Conservation (phyloP, 164 flowering plant species). For the Vitis rupestris region DNA sequence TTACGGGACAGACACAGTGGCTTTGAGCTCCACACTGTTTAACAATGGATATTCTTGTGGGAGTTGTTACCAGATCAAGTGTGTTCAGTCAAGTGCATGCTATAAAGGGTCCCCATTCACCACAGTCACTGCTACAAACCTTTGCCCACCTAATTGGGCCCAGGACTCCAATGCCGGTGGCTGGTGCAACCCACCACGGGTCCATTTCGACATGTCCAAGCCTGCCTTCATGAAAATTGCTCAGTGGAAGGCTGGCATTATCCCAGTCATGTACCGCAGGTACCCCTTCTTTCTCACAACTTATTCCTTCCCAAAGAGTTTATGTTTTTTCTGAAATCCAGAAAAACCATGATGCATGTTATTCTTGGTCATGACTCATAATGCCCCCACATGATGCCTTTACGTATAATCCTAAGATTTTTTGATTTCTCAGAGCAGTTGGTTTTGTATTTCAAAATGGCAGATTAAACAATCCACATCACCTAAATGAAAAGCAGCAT, state of each 20-base stretch:
- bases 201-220: constrained; percentile 87
- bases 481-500: too few relatives aligned
- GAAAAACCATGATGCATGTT: too few relatives aligned
- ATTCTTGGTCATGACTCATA: too few relatives aligned
- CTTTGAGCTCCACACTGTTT: constrained; percentile 75
- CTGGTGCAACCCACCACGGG: constrained; percentile 94
- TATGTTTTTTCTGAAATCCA: background rate
- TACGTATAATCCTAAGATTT: too few relatives aligned
- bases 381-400: too few relatives aligned
- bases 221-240: constrained; percentile 86
- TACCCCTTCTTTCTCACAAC: constrained; percentile 4
- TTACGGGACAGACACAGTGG: constrained; percentile 78
- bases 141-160: constrained; percentile 85
- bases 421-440: too few relatives aligned
- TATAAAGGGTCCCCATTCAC: constrained; percentile 30
- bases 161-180: constrained; percentile 71
- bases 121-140: constrained; percentile 81
- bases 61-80: constrained; percentile 66
- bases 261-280: constrained; percentile 71
- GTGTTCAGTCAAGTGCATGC: constrained; percentile 47
- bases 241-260: constrained; percentile 52
- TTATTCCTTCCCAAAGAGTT: background rate
- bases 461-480: too few relatives aligned
- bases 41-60: constrained; percentile 83
- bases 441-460: too few relatives aligned